These are phyloP conservation scores for Xylariaceae sp. DNA, from an alignment of 2,329 filamentous ascomycete species.

Conservation along the genomic window DNA sequence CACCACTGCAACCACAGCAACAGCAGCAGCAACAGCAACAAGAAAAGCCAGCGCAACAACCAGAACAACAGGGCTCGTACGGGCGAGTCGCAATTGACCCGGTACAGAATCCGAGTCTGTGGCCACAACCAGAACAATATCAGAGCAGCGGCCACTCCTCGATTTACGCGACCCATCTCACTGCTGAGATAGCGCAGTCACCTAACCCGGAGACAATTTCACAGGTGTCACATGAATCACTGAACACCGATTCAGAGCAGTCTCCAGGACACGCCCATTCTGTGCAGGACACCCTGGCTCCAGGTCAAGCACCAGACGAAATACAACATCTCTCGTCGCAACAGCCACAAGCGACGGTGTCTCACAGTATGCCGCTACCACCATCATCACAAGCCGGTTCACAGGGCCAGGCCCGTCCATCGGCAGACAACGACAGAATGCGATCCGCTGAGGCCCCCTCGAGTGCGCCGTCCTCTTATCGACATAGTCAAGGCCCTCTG, in stretches of 20 bases:
- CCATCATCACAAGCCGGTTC: constrained; percentile 31
- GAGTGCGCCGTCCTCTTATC: constrained; percentile 47
- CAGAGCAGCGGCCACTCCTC: constrained; percentile 27
- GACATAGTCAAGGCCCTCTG: constrained; percentile 43
- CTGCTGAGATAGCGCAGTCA: constrained; percentile 33
- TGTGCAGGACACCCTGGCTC: constrained; percentile 39
- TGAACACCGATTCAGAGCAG: constrained; percentile 45
- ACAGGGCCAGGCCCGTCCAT: constrained; percentile 40
- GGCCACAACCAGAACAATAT: constrained; percentile 30
- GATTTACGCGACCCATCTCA: constrained; percentile 28
- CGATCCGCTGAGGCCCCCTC: constrained; percentile 40
- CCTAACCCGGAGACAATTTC: constrained; percentile 56
- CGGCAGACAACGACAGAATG: constrained; percentile 46
- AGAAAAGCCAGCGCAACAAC: constrained; percentile 23
- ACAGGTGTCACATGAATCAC: constrained; percentile 58
- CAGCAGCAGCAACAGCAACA: constrained; percentile 36
- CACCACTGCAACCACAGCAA: constrained; percentile 15
- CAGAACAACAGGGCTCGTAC: constrained; percentile 35
- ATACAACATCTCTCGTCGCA: constrained; percentile 21
- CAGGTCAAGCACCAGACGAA: constrained; percentile 32
- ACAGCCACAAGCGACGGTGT: constrained; percentile 27
- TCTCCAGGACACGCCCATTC: constrained; percentile 38
- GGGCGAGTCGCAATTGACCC: constrained; percentile 38
- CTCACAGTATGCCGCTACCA: constrained; percentile 44
- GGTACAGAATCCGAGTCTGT: constrained; percentile 34